Evolutionary conservation across 805 yeast genomes (phyloP), one percentile per base, ranked within the genome.

Genomic region (Suhomyces sp.): DNA sequence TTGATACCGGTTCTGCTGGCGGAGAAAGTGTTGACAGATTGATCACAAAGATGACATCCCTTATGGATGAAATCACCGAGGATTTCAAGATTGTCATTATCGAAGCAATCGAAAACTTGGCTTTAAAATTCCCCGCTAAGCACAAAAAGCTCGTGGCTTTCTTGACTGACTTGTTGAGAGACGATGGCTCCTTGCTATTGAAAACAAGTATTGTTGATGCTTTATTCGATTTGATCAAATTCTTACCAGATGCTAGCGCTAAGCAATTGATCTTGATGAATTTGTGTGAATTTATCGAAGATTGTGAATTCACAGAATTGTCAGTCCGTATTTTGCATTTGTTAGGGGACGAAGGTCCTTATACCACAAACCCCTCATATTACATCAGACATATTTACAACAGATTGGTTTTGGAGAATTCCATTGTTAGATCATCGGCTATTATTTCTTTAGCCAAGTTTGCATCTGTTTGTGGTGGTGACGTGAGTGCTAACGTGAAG

Each of bases 321-420:
- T 79, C 95, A 18, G 95, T 90, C n/a, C 79, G 98, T 56, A 82
- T 93, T 39, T 73, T 93, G 60, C 96, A 90, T 63, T 63, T 91
- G 43, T 75, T 93, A 46, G 98, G 98, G 57, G 85, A 81, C 47
- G 95, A 90, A 62, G 98, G 98, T 42, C 97, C 98, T 52, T 68
- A 72, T 39, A 82, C 96, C 4, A 49, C 82, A 6, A 83, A 83
- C 45, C 96, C 98, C 38, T 83, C 96, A 1, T 73, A 85, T 51
- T 91, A 88, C 63, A 90, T 93, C 44, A 83, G 98, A 68, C 95
- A 90, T 63, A 91, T 93, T 48, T 93, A 91, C 70, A 93, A 93
- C 75, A 79, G 98, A 60, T 91, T 93, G 57, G 96, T 91, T 4
- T 76, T 93, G 55, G 98, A 93, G 56, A 93, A 93, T 63, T 87